Evolutionary conservation across 371 early-diverging fungal genomes (phyloP).

Genomic region (Nematocida sp.): DNA sequence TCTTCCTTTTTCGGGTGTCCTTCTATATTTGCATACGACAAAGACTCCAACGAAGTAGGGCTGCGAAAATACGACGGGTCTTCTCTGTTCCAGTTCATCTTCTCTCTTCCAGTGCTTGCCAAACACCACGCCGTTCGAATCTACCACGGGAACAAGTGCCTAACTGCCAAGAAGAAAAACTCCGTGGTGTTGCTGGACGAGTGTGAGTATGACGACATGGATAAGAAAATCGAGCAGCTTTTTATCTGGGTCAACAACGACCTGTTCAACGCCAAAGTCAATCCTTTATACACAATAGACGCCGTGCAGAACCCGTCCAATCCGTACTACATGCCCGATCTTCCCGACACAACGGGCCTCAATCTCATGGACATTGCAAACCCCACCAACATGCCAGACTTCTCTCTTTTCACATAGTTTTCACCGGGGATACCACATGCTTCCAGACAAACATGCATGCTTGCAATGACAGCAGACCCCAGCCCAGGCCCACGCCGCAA

Average conservation of each 20-base stretch:
- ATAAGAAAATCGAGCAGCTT: constrained; percentile 10
- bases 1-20: too few species aligned
- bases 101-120: constrained; percentile 19
- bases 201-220: constrained; percentile 12
- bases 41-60: not conserved
- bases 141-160: not conserved
- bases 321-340: too few species aligned
- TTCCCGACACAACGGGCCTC: too few species aligned
- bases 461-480: too few species aligned
- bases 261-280: not conserved
- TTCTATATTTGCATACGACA: not conserved
- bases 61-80: not conserved
- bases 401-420: too few species aligned
- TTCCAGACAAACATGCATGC: too few species aligned
- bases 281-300: too few species aligned
- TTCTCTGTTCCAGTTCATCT: not conserved
- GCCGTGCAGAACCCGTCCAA: not conserved
- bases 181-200: not conserved
- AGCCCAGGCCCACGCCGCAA: too few species aligned
- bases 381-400: too few species aligned
- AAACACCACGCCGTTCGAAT: constrained; percentile 8
- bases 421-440: too few species aligned
- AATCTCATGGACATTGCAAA: too few species aligned
- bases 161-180: not conserved
- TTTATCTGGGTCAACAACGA: constrained; percentile 33